phyloP scores from a whole-genome alignment of 2,329 filamentous ascomycete genomes.

The Botrytis fabae region DNA sequence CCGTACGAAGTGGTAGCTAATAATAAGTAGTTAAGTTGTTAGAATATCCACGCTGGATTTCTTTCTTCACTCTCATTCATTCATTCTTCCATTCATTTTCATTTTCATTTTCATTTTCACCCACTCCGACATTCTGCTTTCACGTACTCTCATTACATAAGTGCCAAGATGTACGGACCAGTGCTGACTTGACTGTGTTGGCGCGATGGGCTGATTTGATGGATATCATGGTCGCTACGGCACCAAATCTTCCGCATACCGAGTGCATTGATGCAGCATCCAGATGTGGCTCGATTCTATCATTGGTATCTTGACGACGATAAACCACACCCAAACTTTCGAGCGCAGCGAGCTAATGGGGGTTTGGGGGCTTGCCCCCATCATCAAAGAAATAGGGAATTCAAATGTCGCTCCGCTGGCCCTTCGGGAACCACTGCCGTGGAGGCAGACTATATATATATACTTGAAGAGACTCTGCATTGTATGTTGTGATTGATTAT shows the following conservation, averaged over 20 bases:
- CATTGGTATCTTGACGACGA: neutral
- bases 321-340: neutral
- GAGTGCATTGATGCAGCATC: neutral
- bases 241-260: neutral
- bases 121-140: neutral
- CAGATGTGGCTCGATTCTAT: neutral
- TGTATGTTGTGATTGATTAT: neutral
- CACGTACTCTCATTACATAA: too few relatives aligned
- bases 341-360: neutral
- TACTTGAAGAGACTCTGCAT: neutral
- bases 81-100: neutral
- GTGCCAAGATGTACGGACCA: neutral
- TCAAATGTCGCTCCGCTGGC: neutral
- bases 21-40: too few relatives aligned
- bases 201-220: neutral
- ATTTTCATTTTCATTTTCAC: neutral
- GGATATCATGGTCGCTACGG: neutral
- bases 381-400: neutral
- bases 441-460: constrained; percentile 3
- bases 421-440: neutral
- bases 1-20: too few relatives aligned
- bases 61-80: neutral
- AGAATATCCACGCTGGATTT: neutral
- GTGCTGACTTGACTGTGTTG: neutral
- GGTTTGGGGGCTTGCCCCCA: neutral